phyloP scores from a whole-genome alignment of 2,329 filamentous ascomycete genomes.

The Hymenoscyphus linearis region DNA sequence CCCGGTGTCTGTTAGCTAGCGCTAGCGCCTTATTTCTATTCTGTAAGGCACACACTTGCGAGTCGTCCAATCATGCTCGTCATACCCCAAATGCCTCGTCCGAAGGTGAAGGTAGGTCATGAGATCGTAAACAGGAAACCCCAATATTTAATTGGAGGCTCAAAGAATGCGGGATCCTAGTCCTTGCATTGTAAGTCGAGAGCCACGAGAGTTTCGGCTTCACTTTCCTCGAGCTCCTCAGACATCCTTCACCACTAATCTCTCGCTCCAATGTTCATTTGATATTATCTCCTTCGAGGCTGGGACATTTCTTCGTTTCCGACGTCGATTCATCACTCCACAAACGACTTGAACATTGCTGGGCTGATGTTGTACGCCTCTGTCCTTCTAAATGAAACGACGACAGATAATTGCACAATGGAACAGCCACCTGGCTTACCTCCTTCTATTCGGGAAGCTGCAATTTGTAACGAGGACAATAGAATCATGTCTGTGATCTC shows the following conservation, averaged over 20 bases:
- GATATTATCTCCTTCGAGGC: too few relatives aligned
- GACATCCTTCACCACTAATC: too few relatives aligned
- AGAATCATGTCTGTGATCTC: not conserved
- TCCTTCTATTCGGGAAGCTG: not conserved
- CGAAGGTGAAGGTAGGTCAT: too few relatives aligned
- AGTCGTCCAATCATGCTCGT: not conserved
- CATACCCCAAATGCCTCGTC: not conserved
- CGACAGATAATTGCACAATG: too few relatives aligned
- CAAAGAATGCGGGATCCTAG: not conserved
- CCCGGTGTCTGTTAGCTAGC: not conserved
- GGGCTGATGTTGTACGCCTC: not conserved
- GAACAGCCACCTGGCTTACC: not conserved
- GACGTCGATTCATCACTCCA: not conserved
- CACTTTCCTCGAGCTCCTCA: too few relatives aligned
- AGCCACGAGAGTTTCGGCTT: too few relatives aligned
- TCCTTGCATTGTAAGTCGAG: not conserved
- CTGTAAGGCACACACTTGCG: not conserved
- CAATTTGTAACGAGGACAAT: not conserved
- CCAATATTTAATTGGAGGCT: not conserved
- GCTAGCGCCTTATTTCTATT: too few relatives aligned
- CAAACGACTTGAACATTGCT: not conserved
- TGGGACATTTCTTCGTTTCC: not conserved
- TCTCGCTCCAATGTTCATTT: not conserved
- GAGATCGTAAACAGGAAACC: not conserved
- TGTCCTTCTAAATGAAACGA: not conserved